phyloP scores from a whole-genome alignment of 768 basidiomycete genomes.

The Hydnomerulius pinastri region DNA sequence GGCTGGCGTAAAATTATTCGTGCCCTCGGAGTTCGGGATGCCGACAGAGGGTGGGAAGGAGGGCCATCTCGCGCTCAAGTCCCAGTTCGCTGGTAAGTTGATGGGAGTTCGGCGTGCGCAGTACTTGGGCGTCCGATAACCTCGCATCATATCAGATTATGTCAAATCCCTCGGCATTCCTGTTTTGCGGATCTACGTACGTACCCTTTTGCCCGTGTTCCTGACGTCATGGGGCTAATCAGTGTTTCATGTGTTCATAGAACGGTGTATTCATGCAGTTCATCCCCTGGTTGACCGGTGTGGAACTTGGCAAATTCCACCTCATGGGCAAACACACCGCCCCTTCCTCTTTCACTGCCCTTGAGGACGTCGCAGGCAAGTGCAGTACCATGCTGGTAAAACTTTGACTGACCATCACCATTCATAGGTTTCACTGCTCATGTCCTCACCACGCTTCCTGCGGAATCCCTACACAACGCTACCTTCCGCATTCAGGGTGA shows the following conservation, averaged over 20 bases:
- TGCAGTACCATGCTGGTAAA: conserved; percentile 9
- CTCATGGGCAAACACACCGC: conserved; percentile 34
- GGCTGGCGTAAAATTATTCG: conserved; percentile 40
- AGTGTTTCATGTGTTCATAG: conserved; percentile 18
- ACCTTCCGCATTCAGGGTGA: conserved; percentile 41
- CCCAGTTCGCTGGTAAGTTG: conserved; percentile 29
- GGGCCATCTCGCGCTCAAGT: conserved; percentile 26
- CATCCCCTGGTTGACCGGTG: conserved; percentile 31
- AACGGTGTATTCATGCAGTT: conserved; percentile 36
- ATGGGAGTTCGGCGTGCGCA: background rate
- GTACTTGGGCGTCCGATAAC: too few relatives aligned
- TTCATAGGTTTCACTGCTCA: conserved; percentile 38
- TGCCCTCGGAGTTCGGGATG: conserved; percentile 41
- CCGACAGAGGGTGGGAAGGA: conserved; percentile 34
- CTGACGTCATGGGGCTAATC: background rate
- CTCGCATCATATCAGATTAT: conserved; percentile 32
- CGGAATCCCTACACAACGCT: conserved; percentile 25
- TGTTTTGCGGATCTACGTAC: conserved; percentile 33
- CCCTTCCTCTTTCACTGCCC: conserved; percentile 32
- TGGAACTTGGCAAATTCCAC: conserved; percentile 31
- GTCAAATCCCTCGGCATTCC: conserved; percentile 32
- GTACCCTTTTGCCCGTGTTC: conserved; percentile 1
- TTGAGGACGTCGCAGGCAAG: conserved; percentile 37
- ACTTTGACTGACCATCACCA: background rate
- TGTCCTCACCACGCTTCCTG: conserved; percentile 32